Evolutionary conservation across 1,284 basidiomycete genomes (phyloP).

Genomic region (Cutaneotrichosporon sp.): DNA sequence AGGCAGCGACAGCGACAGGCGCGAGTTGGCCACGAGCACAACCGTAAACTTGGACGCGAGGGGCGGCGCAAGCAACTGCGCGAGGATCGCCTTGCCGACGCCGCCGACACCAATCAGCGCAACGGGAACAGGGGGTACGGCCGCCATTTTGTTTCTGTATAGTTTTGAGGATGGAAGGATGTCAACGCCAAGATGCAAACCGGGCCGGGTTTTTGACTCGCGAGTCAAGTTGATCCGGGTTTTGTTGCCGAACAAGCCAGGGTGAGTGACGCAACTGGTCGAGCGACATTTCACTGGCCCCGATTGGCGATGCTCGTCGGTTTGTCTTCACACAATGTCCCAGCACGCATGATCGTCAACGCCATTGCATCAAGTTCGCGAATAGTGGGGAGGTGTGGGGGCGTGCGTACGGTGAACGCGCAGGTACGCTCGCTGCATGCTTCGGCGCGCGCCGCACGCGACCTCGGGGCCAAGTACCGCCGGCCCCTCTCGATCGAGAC

Average conservation of each 20-base stretch:
- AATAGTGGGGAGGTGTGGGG: no score
- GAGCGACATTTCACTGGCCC: neutral
- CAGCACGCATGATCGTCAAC: neutral
- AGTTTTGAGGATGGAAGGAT: no score
- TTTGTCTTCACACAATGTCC: neutral
- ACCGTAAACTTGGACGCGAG: constrained; percentile 55
- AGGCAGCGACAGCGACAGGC: constrained; percentile 59
- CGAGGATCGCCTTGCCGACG: constrained; percentile 76
- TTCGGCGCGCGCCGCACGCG: constrained; percentile 3
- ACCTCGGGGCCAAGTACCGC: constrained; percentile 16
- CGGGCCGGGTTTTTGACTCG: neutral
- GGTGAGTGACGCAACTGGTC: no score
- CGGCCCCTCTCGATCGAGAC: neutral
- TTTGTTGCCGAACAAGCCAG: no score
- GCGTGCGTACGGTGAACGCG: no score
- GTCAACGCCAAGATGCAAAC: no score
- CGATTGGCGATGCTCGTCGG: neutral
- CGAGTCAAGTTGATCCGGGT: neutral
- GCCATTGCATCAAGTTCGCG: no score
- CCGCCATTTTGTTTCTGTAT: constrained; percentile 14
- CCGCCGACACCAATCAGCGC: constrained; percentile 81
- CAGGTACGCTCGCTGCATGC: no score
- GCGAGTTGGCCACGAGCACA: constrained; percentile 73
- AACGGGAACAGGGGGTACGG: constrained; percentile 49
- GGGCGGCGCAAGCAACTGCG: constrained; percentile 57